A percentile compares a stretch with the other conserved stretches of the same genome.
Evolutionary conservation across 805 yeast genomes (phyloP).

Genomic region (Schwanniomyces occidentalis): DNA sequence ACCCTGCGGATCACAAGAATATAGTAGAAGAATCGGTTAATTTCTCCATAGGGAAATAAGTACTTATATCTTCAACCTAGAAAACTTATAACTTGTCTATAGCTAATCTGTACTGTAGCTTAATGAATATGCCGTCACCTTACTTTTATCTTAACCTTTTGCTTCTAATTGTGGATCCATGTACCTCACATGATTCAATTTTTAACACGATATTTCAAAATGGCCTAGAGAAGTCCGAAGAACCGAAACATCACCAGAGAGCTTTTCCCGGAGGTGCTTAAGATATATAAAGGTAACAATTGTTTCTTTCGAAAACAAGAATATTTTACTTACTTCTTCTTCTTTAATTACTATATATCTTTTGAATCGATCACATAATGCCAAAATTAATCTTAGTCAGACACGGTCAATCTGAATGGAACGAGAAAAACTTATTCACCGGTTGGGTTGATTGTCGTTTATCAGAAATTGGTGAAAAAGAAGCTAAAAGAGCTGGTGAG

Average conservation of each 20-base stretch:
- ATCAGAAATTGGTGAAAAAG: constrained; percentile 80
- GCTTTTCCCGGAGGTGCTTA: constrained; percentile 4
- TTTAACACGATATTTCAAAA: neutral
- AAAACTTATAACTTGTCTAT: too few species aligned
- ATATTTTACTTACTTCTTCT: neutral
- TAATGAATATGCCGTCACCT: too few species aligned
- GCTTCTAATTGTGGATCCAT: too few species aligned
- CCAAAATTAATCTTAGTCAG: constrained; percentile 85
- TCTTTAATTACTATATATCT: neutral
- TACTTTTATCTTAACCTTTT: too few species aligned
- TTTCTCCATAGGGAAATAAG: constrained; percentile 10
- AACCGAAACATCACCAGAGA: constrained; percentile 9
- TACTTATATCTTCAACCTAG: too few species aligned
- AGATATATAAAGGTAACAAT: too few species aligned
- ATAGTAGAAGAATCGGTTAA: constrained; percentile 17
- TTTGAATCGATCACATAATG: constrained; percentile 21
- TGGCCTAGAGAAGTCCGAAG: constrained; percentile 12
- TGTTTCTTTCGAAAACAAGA: too few species aligned
- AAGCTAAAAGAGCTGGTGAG: constrained; percentile 93
- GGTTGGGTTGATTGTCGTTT: constrained; percentile 97
- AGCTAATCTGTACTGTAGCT: too few species aligned
- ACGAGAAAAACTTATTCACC: constrained; percentile 95
- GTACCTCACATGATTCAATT: constrained; percentile 4
- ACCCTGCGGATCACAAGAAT: constrained; percentile 79
- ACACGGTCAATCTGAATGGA: constrained; percentile 99